Base-by-base conservation (phyloP, 805 yeast genomes). In the Phaffomyces thermotolerans region DNA sequence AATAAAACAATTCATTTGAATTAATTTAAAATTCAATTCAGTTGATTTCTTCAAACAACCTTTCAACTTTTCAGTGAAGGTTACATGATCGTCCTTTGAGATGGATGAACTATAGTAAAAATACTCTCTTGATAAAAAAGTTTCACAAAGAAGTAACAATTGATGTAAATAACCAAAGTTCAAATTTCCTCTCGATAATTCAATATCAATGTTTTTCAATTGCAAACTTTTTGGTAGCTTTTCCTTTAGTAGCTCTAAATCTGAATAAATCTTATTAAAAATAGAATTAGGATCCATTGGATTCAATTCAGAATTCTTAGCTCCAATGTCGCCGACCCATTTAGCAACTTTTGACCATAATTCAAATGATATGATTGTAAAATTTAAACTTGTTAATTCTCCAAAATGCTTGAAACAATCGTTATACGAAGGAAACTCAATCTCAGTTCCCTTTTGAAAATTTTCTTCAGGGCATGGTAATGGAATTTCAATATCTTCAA, bases 321-420 rank as follows among this genome's bases (percentile, higher is more conserved):
- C 62, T 3, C 66, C 68, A 14, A 55, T 52, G 39, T 63, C 67
- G 5, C 70, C 67, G 1, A 63, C 65, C 69, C 70, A 66, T 45
- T 63, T 61, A 3, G 69, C 67, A 18, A 64, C 60, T 24, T 56
- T 53, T 2, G 64, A 58, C 72, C 71, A 67, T 6, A 64, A 45
- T 46, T 67, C 71, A 48, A 64, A 65, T 2, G 63, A 49, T 3
- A 61, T 48, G 2, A 67, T 57, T 8, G 60, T 54, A 41, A 59
- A 66, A 12, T 60, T 65, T 39, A 54, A 53, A n/a, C 58, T 52
- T 3, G 66, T 44, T n/a, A 49, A 29, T 4, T 27, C 36, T 17
- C 38, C 41, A 24, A 49, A 52, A 15, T 50, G 36, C 9, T 44
- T 43, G 13, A 48, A 46, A 14, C 53, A 36, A 6, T 43, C 45